phyloP scores from a whole-genome alignment of 176 grass and related monocot species.

The Calamus simplicifolius region DNA sequence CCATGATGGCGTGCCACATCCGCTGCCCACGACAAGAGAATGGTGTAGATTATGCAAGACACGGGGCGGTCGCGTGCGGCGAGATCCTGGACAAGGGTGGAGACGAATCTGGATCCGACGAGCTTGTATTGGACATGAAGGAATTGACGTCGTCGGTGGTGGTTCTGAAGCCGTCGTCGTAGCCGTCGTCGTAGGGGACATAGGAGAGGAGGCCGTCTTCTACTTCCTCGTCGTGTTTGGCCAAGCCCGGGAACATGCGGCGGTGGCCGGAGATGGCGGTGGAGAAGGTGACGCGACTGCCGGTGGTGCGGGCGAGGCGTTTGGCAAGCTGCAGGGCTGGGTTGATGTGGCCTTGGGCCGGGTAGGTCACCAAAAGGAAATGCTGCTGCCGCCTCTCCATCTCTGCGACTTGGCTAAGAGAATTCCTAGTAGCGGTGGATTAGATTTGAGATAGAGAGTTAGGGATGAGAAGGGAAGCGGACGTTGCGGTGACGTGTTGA shows the following conservation, averaged over 20 bases:
- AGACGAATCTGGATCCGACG: neutral
- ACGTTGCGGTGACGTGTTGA: too few species aligned
- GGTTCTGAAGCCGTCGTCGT: slow-evolving; percentile 15
- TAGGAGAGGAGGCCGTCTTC: slow-evolving; percentile 17
- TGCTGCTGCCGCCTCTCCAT: too few species aligned
- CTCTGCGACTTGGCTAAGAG: too few species aligned
- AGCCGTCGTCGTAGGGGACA: slow-evolving; percentile 33
- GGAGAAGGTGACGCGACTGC: slow-evolving; percentile 4
- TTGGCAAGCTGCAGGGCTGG: neutral
- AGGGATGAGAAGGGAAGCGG: too few species aligned
- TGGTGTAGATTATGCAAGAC: slow-evolving; percentile 39
- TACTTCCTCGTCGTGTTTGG: slow-evolving; percentile 1
- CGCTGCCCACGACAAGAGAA: slow-evolving; percentile 24
- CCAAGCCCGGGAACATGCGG: slow-evolving; percentile 18
- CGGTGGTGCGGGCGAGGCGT: neutral
- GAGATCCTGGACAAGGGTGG: slow-evolving; percentile 25
- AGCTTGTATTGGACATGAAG: neutral
- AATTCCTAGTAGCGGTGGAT: too few species aligned
- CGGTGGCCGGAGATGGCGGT: slow-evolving; percentile 19
- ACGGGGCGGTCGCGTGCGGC: slow-evolving; percentile 31
- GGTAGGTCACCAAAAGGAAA: too few species aligned
- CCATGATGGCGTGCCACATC: slow-evolving; percentile 23
- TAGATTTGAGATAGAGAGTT: too few species aligned
- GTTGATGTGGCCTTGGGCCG: too few species aligned
- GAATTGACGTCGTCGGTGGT: neutral